Base-by-base conservation (phyloP, 352 stramenopile species). In the Phytopythium ostracodes region DNA sequence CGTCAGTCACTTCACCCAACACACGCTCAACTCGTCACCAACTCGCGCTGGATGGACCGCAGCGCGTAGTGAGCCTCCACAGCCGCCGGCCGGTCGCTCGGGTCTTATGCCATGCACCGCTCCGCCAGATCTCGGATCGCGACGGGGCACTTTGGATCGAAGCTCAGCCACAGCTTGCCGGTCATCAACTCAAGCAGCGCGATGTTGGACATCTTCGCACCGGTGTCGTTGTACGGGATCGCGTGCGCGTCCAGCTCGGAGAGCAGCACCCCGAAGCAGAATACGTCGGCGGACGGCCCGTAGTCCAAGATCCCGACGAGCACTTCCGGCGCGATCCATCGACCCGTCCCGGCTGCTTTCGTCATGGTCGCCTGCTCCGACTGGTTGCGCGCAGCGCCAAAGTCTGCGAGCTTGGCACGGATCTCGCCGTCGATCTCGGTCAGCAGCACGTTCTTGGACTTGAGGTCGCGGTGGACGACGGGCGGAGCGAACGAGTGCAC, bases 191-290 rank as follows among this genome's bases (percentile, higher is more conserved):
- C 15, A 18, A 59, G 53, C 15, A 47, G 36, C n/a, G 53, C 53
- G 15, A 49, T 11, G 25, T 47, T 17, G 1, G 35, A 31, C 53
- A 59, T 20, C 35, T 47, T 59, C 1, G 9, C 53, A 1, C 25
- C 4, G 15, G 14, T 29, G 10, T 64, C 38, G 4, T 42, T 40
- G 38, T 64, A 64, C 49, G 59, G 50, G 29, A 59, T 11, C 10
- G 47, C 18, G 46, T 64, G 59, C 24, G 59, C 59, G 50, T 64
- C 51, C 5, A 64, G 50, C 46, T 64, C 50, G 36, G 66, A 84
- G 15, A 89, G 71, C 61, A 89, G 71, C 53, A 89, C 76, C 44
- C 80, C 80, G 51, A 81, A 89, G 65, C 78, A 85, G 73, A 83
- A 89, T 18, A 89, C 71, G 53, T 89, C 80, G 33, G 77, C 76